Conservation (phyloP, 768 basidiomycete genomes). For the Sarcodon sp. region DNA sequence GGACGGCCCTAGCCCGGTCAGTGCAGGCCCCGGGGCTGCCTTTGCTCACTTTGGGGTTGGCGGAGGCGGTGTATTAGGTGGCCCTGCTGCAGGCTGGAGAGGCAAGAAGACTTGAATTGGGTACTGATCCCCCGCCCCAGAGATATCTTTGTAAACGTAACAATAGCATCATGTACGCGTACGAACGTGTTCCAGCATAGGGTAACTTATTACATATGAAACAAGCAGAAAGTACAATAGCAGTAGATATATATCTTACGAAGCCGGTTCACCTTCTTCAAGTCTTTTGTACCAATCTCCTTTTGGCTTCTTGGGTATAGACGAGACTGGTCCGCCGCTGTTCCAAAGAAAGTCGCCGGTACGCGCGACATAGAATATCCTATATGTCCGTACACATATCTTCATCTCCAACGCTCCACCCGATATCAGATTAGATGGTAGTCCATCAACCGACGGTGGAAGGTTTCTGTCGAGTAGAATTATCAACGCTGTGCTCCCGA, state of each 20-base stretch:
- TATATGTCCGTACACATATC: slow-evolving; percentile 74
- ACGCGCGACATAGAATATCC: slow-evolving; percentile 63
- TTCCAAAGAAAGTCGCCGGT: slow-evolving; percentile 57
- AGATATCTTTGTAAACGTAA: too few relatives aligned
- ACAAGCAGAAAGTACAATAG: too few relatives aligned
- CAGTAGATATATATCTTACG: too few relatives aligned
- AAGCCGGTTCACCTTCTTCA: background rate
- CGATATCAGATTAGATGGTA: slow-evolving; percentile 9
- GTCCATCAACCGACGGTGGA: slow-evolving; percentile 18
- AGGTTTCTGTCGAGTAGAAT: too few relatives aligned
- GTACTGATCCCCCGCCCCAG: too few relatives aligned
- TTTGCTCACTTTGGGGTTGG: slow-evolving; percentile 37
- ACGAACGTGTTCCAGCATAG: too few relatives aligned
- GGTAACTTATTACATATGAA: too few relatives aligned
- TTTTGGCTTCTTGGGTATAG: background rate
- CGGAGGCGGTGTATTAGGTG: slow-evolving; percentile 20
- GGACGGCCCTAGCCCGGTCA: slow-evolving; percentile 15
- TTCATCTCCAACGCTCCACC: slow-evolving; percentile 65
- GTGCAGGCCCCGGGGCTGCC: slow-evolving; percentile 22
- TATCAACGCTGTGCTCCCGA: background rate
- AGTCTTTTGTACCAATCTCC: background rate
- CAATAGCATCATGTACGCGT: too few relatives aligned
- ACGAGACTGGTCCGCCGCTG: slow-evolving; percentile 5
- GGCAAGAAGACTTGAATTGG: slow-evolving; percentile 6
- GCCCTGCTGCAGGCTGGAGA: slow-evolving; percentile 11